Evolutionary conservation across 805 yeast genomes (phyloP).

Genomic region (Suhomyces sp.): DNA sequence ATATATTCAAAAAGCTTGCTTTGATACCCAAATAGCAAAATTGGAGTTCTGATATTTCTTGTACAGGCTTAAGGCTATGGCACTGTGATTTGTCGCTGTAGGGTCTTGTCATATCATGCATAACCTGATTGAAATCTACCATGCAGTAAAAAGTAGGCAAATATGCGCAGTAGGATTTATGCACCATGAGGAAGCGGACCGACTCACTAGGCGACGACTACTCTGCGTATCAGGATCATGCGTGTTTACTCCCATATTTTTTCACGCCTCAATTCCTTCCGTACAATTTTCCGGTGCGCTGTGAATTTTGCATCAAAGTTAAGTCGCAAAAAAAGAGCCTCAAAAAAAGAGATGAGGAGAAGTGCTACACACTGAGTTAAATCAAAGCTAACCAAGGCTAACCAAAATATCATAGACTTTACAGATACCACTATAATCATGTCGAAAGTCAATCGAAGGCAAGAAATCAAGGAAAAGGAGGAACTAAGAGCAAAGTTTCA

Average conservation of each 20-base stretch:
- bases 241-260: neutral
- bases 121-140: neutral
- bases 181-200: neutral
- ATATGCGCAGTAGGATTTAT: neutral
- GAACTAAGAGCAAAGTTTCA: constrained; percentile 47
- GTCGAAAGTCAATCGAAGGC: constrained; percentile 14
- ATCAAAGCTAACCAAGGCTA: no score
- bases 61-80: neutral
- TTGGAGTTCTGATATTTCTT: neutral
- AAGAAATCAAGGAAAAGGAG: constrained; percentile 46
- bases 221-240: neutral
- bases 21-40: no score
- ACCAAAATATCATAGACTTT: neutral
- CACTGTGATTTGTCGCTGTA: neutral
- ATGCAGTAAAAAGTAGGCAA: neutral
- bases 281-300: neutral
- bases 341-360: neutral
- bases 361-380: no score
- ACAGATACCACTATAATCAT: neutral
- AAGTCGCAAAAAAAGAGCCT: neutral
- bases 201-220: neutral
- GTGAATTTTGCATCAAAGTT: neutral
- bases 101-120: neutral
- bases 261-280: neutral
- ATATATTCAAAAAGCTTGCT: no score